Percentiles rank a stretch among this genome's conserved stretches.
Conservation (phyloP, 1,284 basidiomycete species). For the Ceratobasidium sp. region DNA sequence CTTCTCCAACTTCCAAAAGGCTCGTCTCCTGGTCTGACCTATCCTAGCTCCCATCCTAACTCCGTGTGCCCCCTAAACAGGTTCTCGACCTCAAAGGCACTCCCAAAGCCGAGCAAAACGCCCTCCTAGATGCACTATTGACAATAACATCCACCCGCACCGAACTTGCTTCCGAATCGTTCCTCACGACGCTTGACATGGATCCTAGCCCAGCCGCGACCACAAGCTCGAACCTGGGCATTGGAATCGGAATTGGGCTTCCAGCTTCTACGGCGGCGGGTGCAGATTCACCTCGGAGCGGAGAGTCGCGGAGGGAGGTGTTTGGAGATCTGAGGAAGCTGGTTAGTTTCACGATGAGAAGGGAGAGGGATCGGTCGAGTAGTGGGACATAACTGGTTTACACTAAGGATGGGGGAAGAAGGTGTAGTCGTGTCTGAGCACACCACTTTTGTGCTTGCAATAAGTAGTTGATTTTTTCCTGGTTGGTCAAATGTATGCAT, state of each 20-base stretch:
- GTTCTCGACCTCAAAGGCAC: conserved; percentile 96
- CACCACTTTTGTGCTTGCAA: too few relatives aligned
- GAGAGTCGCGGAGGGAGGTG: conserved; percentile 64
- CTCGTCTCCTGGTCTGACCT: conserved; percentile 52
- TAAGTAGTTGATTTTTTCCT: too few relatives aligned
- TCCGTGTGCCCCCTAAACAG: conserved; percentile 56
- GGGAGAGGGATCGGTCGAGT: conserved; percentile 59
- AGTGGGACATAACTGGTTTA: too few relatives aligned
- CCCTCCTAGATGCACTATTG: conserved; percentile 89
- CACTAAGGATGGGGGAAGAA: too few relatives aligned
- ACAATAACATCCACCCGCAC: conserved; percentile 88
- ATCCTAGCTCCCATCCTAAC: conserved; percentile 9
- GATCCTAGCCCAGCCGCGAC: conserved; percentile 69
- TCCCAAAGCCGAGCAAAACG: conserved; percentile 85
- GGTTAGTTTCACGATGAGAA: conserved; percentile 83
- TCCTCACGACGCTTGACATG: conserved; percentile 94
- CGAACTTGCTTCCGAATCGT: conserved; percentile 87
- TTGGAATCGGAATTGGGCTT: not conserved
- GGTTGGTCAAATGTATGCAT: too few relatives aligned
- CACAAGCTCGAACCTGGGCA: conserved; percentile 57
- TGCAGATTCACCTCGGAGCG: conserved; percentile 58
- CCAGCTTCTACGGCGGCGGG: conserved; percentile 64
- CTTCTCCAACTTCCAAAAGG: conserved; percentile 98
- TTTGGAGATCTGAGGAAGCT: conserved; percentile 87
- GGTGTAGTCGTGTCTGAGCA: too few relatives aligned